These are phyloP conservation scores for Chlorokybus atmophyticus DNA, from an alignment of 139 green algal species.

Conservation along the genomic window DNA sequence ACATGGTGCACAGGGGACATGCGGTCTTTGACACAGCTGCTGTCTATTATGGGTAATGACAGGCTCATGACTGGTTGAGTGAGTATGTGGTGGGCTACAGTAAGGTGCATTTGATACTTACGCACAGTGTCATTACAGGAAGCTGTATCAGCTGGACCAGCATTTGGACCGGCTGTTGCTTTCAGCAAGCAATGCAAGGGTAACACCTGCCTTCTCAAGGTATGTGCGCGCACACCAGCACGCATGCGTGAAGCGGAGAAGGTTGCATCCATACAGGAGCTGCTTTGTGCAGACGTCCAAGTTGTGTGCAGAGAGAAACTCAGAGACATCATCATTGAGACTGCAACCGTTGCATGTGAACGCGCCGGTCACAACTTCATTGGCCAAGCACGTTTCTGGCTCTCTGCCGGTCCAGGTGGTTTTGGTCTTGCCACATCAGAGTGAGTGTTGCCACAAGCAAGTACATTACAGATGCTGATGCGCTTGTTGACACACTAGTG, in stretches of 20 bases:
- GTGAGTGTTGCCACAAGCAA: background rate
- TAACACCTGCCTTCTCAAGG: slow-evolving; percentile 11
- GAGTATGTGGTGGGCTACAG: too few relatives aligned
- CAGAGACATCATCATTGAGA: too few relatives aligned
- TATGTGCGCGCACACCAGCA: too few relatives aligned
- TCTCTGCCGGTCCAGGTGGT: slow-evolving; percentile 20
- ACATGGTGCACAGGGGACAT: slow-evolving; percentile 73
- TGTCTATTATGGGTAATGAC: slow-evolving; percentile 19
- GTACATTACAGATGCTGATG: background rate
- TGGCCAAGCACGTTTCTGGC: slow-evolving; percentile 22
- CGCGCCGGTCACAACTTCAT: background rate
- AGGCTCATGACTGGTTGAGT: too few relatives aligned
- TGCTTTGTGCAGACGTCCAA: too few relatives aligned
- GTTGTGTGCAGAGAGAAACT: too few relatives aligned
- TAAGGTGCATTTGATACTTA: too few relatives aligned
- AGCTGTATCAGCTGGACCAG: slow-evolving; percentile 23
- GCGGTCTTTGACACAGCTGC: slow-evolving; percentile 61
- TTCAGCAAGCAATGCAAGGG: slow-evolving; percentile 14
- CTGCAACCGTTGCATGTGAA: too few relatives aligned
- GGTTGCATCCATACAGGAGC: too few relatives aligned
- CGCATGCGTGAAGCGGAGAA: too few relatives aligned
- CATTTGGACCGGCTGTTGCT: slow-evolving; percentile 23
- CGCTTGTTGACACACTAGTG: background rate
- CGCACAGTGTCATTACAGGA: too few relatives aligned
- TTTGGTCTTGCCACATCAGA: background rate